Conservation (phyloP, 2,329 filamentous ascomycete genomes). For the Xylariaceae sp. region DNA sequence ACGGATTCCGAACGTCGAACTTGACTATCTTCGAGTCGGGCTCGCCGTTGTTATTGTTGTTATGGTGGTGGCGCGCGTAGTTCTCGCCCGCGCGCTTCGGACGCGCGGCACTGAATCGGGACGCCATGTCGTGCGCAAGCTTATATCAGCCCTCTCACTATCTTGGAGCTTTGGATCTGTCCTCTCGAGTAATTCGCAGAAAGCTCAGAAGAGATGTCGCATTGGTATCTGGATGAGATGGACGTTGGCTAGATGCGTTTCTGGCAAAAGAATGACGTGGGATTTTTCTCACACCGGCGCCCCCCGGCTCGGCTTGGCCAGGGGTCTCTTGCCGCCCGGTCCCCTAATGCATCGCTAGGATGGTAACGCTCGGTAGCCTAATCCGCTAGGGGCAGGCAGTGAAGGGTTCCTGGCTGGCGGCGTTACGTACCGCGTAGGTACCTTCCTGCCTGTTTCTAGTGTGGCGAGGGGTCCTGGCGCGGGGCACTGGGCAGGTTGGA, state of each 20-base stretch:
- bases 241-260: background rate
- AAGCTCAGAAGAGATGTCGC: too few species aligned
- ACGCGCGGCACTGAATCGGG: slow-evolving; percentile 60
- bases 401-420: too few species aligned
- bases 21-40: slow-evolving; percentile 68
- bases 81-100: slow-evolving; percentile 80
- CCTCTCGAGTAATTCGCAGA: too few species aligned
- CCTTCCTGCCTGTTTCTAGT: background rate
- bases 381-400: slow-evolving; percentile 9
- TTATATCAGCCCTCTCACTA: too few species aligned
- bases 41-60: slow-evolving; percentile 31
- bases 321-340: background rate
- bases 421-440: slow-evolving; percentile 1
- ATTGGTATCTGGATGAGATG: too few species aligned
- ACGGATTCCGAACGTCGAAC: slow-evolving; percentile 93
- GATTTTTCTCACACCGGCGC: slow-evolving; percentile 11
- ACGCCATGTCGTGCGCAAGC: slow-evolving; percentile 42
- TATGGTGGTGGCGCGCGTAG: slow-evolving; percentile 65
- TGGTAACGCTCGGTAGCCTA: background rate
- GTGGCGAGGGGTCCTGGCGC: background rate
- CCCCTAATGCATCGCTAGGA: background rate
- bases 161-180: too few species aligned
- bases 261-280: slow-evolving; percentile 25
- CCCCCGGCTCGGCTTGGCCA: background rate
- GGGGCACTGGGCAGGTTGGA: background rate